Conservation (phyloP, 164 flowering plant genomes). For the Chloranthus sessilifolius region DNA sequence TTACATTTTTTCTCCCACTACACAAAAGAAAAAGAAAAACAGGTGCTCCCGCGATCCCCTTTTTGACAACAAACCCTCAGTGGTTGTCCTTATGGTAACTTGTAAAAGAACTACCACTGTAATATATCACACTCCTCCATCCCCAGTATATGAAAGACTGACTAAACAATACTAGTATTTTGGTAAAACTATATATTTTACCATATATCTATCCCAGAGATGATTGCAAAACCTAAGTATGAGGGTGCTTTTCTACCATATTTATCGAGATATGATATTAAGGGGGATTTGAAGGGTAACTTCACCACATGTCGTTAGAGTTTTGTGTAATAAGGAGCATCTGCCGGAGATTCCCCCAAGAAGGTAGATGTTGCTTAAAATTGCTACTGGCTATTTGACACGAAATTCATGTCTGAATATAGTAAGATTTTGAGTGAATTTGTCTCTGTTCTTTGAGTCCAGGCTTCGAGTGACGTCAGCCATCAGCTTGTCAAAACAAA, state of each 20-base stretch:
- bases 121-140: not conserved
- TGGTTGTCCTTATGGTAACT: not conserved
- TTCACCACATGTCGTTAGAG: too few species aligned
- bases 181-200: not conserved
- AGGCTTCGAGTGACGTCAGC: slow-evolving; percentile 71
- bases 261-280: not conserved
- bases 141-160: not conserved
- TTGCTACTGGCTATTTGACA: slow-evolving; percentile 43
- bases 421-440: slow-evolving; percentile 88
- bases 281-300: too few species aligned
- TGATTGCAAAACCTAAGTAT: too few species aligned
- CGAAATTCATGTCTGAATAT: slow-evolving; percentile 88
- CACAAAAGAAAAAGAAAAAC: slow-evolving; percentile 13
- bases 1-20: slow-evolving; percentile 8
- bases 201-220: not conserved
- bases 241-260: not conserved
- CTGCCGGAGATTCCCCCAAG: not conserved
- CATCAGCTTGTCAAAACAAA: slow-evolving; percentile 92
- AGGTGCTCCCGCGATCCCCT: too few species aligned
- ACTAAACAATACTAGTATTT: not conserved
- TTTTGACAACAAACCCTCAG: not conserved
- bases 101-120: not conserved
- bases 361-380: too few species aligned
- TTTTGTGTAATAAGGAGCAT: not conserved
- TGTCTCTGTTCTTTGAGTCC: slow-evolving; percentile 92